phyloP scores from a whole-genome alignment of 2,329 filamentous ascomycete species.

The Apiospora kogelbergensis region DNA sequence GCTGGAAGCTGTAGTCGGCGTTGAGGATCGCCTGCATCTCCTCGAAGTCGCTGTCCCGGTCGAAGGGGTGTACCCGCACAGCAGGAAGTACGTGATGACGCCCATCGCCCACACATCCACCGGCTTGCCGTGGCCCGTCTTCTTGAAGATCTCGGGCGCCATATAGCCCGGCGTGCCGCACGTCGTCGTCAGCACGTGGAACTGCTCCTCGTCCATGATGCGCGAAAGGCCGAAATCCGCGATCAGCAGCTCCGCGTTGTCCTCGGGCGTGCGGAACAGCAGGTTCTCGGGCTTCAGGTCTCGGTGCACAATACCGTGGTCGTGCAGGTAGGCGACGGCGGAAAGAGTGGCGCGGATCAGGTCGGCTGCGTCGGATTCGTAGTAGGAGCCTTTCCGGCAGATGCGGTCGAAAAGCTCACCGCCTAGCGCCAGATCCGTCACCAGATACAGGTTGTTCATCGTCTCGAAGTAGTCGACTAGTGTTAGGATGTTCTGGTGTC shows the following conservation, averaged over 20 bases:
- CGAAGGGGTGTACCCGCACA: slow-evolving; percentile 99
- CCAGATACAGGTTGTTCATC: slow-evolving; percentile 98
- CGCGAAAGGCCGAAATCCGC: slow-evolving; percentile 94
- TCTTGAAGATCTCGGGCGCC: slow-evolving; percentile 99
- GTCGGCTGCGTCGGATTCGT: slow-evolving; percentile 94
- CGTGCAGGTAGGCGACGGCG: slow-evolving; percentile 97
- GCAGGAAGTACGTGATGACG: slow-evolving; percentile 97
- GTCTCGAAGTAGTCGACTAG: slow-evolving; percentile 99
- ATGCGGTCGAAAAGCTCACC: slow-evolving; percentile 98
- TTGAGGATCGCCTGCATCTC: slow-evolving; percentile 99
- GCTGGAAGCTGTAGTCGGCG: slow-evolving; percentile 94
- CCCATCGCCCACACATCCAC: slow-evolving; percentile 98
- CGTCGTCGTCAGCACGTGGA: slow-evolving; percentile 95
- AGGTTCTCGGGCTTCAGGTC: slow-evolving; percentile 98
- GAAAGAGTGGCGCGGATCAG: slow-evolving; percentile 93
- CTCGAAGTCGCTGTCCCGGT: slow-evolving; percentile 94
- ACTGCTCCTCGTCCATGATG: slow-evolving; percentile 99
- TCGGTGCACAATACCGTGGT: slow-evolving; percentile 97
- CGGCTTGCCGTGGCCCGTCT: slow-evolving; percentile 95
- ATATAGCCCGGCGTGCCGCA: slow-evolving; percentile 98
- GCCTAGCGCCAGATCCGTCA: slow-evolving; percentile 93
- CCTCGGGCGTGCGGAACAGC: slow-evolving; percentile 93
- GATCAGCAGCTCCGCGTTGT: slow-evolving; percentile 95
- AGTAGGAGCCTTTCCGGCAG: slow-evolving; percentile 97
- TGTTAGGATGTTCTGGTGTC: slow-evolving; percentile 96